phyloP scores from a whole-genome alignment of 495 filamentous ascomycete species.

The Pseudevernia furfuracea region DNA sequence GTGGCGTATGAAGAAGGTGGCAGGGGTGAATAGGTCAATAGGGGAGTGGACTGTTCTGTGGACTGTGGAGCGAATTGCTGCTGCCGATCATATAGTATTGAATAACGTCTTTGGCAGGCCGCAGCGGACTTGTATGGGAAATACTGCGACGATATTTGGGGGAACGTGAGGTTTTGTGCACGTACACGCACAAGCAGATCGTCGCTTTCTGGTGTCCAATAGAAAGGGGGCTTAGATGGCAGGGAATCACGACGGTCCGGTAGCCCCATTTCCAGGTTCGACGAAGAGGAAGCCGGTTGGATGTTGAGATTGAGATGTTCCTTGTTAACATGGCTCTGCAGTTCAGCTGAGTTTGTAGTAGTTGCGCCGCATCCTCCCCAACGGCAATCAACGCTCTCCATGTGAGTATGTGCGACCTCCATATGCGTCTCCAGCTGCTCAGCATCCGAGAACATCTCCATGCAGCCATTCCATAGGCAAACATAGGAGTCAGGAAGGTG shows the following conservation, averaged over 20 bases:
- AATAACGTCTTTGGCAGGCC: constrained; percentile 68
- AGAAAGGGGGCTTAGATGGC: constrained; percentile 13
- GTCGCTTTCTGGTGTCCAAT: constrained; percentile 61
- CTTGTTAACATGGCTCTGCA: constrained; percentile 19
- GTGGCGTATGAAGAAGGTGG: neutral
- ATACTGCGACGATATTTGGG: constrained; percentile 54
- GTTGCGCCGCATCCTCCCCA: constrained; percentile 21
- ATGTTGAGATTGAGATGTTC: constrained; percentile 13
- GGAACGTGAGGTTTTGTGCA: constrained; percentile 59
- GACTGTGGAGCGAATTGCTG: neutral
- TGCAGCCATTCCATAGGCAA: constrained; percentile 20
- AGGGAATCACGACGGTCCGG: neutral
- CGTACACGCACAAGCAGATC: constrained; percentile 53
- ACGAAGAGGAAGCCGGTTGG: neutral
- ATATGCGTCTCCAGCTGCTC: constrained; percentile 21
- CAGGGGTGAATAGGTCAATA: neutral
- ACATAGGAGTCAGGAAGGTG: constrained; percentile 10
- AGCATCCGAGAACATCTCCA: constrained; percentile 3
- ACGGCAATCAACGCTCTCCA: constrained; percentile 19
- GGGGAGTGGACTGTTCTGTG: neutral
- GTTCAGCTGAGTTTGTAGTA: constrained; percentile 4
- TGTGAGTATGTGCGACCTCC: constrained; percentile 6
- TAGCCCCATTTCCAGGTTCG: neutral
- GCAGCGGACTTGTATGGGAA: constrained; percentile 66
- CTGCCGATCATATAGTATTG: neutral